Evolutionary conservation across 2,329 filamentous ascomycete genomes (phyloP), one percentile per base, ranked within the genome.

Genomic region (Emmonsia crescens): DNA sequence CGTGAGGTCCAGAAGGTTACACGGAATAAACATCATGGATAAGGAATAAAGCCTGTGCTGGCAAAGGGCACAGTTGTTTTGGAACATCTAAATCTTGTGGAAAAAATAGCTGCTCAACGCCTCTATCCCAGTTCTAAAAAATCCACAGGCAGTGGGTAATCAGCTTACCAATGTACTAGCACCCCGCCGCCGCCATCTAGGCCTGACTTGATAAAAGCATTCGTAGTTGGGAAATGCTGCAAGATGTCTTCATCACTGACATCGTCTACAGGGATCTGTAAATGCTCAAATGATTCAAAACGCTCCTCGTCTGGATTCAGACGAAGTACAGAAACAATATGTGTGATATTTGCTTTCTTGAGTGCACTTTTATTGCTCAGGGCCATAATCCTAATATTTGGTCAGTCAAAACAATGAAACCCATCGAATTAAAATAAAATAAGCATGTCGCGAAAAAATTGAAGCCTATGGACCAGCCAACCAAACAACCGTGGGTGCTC

Each of bases 241-340:
- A 97, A 78, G 59, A 97, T 76, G 74, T 99, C 90, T 68, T 92
- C 87, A 70, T 96, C 91, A 24, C 93, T 89, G 59, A 92, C 84
- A 77, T 99, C 94, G 74, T 97, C 89, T 51, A 96, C 85, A 66
- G 95, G 88, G 66, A 97, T 88, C 64, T 85, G 82, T 67, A 90
- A 81, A 73, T 95, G 91, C 65, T 86, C 77, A 72, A 86, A 91
- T 49, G 81, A 79, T 65, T 83, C 80, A 70, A 84, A 86, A 48
- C 81, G 79, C 63, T 78, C 77, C 67, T 81, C 75, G 67, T 83
- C 78, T 57, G 83, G 75, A 51, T 83, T 81, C 67, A 87, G 81
- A 55, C 84, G 83, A 63, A 93, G 75, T 48, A 94, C 89, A 4
- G 92, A 96, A n/a, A 97, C 80, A 36, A 97, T 83, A 75, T 96